Evolutionary conservation across 306 rosid species (phyloP), one percentile per base, ranked within the genome.

Genomic region (Crotalaria pallida): DNA sequence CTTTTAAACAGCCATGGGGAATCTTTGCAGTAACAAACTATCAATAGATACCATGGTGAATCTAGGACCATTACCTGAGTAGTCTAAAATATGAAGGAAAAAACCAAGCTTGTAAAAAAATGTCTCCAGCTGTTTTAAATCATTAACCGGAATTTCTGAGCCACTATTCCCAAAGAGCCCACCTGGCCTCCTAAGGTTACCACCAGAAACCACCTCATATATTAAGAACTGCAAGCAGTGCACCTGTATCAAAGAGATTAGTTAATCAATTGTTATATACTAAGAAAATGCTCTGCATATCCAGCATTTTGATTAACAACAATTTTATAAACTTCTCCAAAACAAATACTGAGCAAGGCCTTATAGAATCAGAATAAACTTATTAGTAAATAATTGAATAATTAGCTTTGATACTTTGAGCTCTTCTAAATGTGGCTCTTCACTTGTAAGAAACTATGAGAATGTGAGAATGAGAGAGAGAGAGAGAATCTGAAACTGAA

Each of bases 151-250:
- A 72, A 93, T 88, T 80, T 93, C 98, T 38, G 97, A 90, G 64
- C 96, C 96, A 79, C 89, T 88, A 70, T 93, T 93, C 67, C 98
- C 97, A 77, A 93, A 93, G 53, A 93, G 97, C 43, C 98, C 98
- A 41, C 98, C 98, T 41, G 98, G 98, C 88, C 92, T 90, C 88
- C 97, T 81, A 68, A 90, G 97, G 80, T 93, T 94, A 52, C 98
- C 98, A 76, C 98, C 98, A 74, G 98, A 94, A 64, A 94, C 98
- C 80, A 87, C 92, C 84, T 94, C 96, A 75, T 94, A 90, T 82
- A 94, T 90, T 78, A 94, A 83, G 81, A 94, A 94, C 84, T 90
- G 98, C 91, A 94, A 83, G 86, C 98, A 90, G 80, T 94, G 98
- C 63, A 90, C 92, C 98, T 94, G 79, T 16, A 68, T 63, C 79